These are phyloP conservation scores for Acacia melanoxylon DNA, from an alignment of 306 rosid species.

Conservation along the genomic window DNA sequence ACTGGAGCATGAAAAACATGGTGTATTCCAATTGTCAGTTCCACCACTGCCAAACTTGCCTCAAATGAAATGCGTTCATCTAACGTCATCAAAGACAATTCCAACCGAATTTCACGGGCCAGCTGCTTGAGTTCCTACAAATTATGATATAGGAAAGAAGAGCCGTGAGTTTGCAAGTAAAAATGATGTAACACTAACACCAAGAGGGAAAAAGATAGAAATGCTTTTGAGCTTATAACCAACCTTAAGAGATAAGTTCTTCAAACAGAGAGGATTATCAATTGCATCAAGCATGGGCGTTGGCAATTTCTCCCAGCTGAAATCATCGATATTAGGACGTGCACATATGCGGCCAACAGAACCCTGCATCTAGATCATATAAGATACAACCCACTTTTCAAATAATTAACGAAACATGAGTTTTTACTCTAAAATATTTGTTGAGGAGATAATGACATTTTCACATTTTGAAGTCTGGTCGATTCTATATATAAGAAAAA, in stretches of 20 bases:
- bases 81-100: constrained; percentile 53
- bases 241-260: constrained; percentile 76
- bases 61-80: constrained; percentile 43
- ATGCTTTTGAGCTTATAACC: constrained; percentile 23
- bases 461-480: neutral
- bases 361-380: constrained; percentile 52
- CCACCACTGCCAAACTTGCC: constrained; percentile 74
- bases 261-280: constrained; percentile 83
- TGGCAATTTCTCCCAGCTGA: constrained; percentile 61
- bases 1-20: constrained; percentile 92
- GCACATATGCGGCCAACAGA: constrained; percentile 47
- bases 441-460: constrained; percentile 11
- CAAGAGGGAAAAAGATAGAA: constrained; percentile 6
- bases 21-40: constrained; percentile 86
- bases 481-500: neutral
- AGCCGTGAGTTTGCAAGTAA: constrained; percentile 19
- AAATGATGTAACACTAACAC: constrained; percentile 22
- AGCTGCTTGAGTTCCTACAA: constrained; percentile 86
- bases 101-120: constrained; percentile 73
- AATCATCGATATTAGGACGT: constrained; percentile 56
- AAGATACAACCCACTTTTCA: constrained; percentile 20
- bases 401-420: constrained; percentile 14
- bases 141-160: constrained; percentile 31
- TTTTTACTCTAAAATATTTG: neutral
- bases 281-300: constrained; percentile 86